Evolutionary conservation across 78 protist species (phyloP).

Genomic region (Cavenderia fasciculata): DNA sequence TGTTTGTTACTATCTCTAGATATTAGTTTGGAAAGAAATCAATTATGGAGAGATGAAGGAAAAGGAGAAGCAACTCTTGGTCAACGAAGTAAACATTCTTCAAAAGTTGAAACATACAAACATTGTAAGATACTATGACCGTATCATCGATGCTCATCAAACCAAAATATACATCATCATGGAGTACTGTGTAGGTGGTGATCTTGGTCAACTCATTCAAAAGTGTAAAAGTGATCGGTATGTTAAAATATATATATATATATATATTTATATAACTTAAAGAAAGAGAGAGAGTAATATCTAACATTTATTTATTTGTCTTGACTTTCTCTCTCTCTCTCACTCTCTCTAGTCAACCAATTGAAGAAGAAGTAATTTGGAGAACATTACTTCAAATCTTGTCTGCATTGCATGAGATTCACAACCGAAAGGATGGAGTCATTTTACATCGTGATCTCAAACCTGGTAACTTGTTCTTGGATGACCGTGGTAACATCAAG

Average conservation of each 20-base stretch:
- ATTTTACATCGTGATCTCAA: constrained; percentile 95
- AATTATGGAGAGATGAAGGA: constrained; percentile 89
- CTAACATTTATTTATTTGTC: neutral
- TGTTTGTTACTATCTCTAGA: neutral
- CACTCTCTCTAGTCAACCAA: neutral
- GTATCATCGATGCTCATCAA: constrained; percentile 80
- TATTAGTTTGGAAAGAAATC: constrained; percentile 92
- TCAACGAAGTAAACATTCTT: constrained; percentile 92
- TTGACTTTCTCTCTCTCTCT: neutral
- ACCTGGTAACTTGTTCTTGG: constrained; percentile 92
- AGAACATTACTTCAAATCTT: constrained; percentile 83
- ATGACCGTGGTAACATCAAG: constrained; percentile 76
- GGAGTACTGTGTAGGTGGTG: constrained; percentile 97
- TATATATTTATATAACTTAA: neutral
- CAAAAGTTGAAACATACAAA: constrained; percentile 89
- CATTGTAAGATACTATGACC: constrained; percentile 93
- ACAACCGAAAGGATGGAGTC: constrained; percentile 59
- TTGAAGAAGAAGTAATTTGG: constrained; percentile 90
- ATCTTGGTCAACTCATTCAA: constrained; percentile 81
- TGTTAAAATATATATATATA: no score
- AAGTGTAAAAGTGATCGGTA: constrained; percentile 61
- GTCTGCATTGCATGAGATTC: constrained; percentile 85
- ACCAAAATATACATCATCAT: constrained; percentile 87
- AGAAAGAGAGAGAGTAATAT: neutral
- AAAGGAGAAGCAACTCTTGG: constrained; percentile 90